Conservation (phyloP, 2,329 filamentous ascomycete genomes). For the Alternaria arborescens region DNA sequence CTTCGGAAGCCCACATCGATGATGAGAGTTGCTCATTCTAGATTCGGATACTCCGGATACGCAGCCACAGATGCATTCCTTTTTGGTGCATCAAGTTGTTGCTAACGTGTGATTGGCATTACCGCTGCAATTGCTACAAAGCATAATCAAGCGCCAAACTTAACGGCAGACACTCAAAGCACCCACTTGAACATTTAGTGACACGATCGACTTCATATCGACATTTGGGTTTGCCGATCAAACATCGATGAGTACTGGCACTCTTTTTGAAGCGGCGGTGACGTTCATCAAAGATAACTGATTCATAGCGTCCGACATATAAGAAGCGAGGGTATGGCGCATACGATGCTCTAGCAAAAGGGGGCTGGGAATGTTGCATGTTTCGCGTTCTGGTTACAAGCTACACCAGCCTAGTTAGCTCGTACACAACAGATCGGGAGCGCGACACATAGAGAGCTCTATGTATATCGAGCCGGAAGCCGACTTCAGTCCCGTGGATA, state of each 20-base stretch:
- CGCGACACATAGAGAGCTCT: background rate
- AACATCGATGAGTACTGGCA: conserved; percentile 67
- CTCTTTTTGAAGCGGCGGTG: conserved; percentile 73
- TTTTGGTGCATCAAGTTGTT: conserved; percentile 56
- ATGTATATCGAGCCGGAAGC: conserved; percentile 1
- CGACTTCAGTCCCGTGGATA: conserved; percentile 8
- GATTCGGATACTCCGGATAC: background rate
- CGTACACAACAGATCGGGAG: background rate
- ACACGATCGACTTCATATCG: conserved; percentile 56
- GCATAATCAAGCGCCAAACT: background rate
- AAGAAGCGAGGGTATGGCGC: background rate
- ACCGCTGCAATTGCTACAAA: background rate
- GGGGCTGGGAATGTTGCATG: background rate
- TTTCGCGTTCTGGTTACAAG: background rate
- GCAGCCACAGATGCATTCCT: background rate
- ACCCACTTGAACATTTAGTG: conserved; percentile 63
- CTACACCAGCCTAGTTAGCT: background rate
- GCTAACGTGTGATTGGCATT: conserved; percentile 26
- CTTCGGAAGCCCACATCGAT: conserved; percentile 65
- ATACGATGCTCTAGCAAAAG: background rate
- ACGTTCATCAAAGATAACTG: conserved; percentile 57
- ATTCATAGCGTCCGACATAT: conserved; percentile 35
- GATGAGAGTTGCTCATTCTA: conserved; percentile 61
- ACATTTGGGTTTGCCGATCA: conserved; percentile 69
- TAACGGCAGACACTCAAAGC: conserved; percentile 52